Evolutionary conservation across 129 eudicot genomes (phyloP), one percentile per base, ranked within the genome.

Genomic region (Sambucus nigra): DNA sequence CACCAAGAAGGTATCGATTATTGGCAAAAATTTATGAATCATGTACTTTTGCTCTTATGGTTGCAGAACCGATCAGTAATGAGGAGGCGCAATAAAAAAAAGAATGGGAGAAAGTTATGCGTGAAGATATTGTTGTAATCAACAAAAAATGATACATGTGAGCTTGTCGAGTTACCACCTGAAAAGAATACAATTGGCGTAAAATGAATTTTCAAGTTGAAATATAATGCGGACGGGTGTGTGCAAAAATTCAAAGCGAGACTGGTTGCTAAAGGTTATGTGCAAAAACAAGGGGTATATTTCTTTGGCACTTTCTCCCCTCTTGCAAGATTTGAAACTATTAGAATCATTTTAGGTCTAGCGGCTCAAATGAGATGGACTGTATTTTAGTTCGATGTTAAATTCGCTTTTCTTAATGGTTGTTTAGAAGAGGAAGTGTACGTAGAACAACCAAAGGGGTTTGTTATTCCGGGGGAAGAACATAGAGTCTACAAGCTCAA

Each of bases 351-450:
- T 51, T 0, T 51, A 7, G 56, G 33, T 3, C 33, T 51, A 11
- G 56, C 56, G 25, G 21, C 33, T 27, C 57, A 52, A n/a, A 25
- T 27, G 57, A 16, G 13, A 26, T 52, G 40, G 57, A 52, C 0
- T 26, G n/a, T n/a, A n/a, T n/a, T n/a, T n/a, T n/a, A n/a, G n/a
- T n/a, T n/a, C n/a, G n/a, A n/a, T n/a, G n/a, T 52, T 4, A 52
- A 52, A 27, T 52, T 40, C 2, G 41, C 39, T 2, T 52, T 52
- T 50, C 33, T 22, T 9, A 49, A 20, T 51, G 56, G 35, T 16
- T 24, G 21, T 10, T 11, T 51, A 1, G 27, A 0, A 8, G 33
- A 25, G 7, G 21, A 24, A 7, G 35, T 51, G 9, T 51, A 51
- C 14, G 56, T 51, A 24, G 20, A 51, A 17, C 21, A 51, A 16